These are phyloP conservation scores for Fulvia fulva DNA, from an alignment of 2,329 filamentous ascomycete genomes.

Conservation along the genomic window DNA sequence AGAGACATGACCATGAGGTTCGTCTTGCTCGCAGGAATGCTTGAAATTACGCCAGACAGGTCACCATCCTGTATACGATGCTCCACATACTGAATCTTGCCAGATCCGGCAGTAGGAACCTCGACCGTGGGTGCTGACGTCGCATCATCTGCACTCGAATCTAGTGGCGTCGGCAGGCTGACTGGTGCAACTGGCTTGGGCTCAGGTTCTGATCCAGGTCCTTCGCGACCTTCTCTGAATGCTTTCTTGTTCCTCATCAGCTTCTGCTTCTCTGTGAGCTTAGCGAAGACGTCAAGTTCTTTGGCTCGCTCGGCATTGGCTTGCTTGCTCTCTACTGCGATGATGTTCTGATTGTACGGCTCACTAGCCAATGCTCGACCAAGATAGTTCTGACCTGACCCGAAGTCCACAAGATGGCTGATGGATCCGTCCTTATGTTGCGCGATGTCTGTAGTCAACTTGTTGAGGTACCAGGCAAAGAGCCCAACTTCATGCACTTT, in stretches of 20 bases:
- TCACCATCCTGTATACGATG: slow-evolving; percentile 71
- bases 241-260: slow-evolving; percentile 81
- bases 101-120: slow-evolving; percentile 44
- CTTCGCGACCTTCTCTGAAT: slow-evolving; percentile 49
- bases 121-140: slow-evolving; percentile 16
- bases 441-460: slow-evolving; percentile 55
- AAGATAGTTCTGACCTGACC: slow-evolving; percentile 94
- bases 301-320: slow-evolving; percentile 83
- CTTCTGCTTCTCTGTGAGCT: slow-evolving; percentile 67
- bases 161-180: slow-evolving; percentile 21
- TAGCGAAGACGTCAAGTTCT: slow-evolving; percentile 77
- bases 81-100: slow-evolving; percentile 72
- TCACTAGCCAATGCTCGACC: slow-evolving; percentile 79
- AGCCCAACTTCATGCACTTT: slow-evolving; percentile 91
- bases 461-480: slow-evolving; percentile 80
- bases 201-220: slow-evolving; percentile 1
- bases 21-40: slow-evolving; percentile 34
- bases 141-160: slow-evolving; percentile 1
- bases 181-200: slow-evolving; percentile 15
- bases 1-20: slow-evolving; percentile 85
- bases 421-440: slow-evolving; percentile 51
- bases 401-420: slow-evolving; percentile 91
- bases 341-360: slow-evolving; percentile 80
- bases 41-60: slow-evolving; percentile 61
- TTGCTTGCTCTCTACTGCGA: slow-evolving; percentile 84